Evolutionary conservation across 2,329 filamentous ascomycete species (phyloP), one percentile per base, ranked within the genome.

Genomic region (Fusarium temperatum): DNA sequence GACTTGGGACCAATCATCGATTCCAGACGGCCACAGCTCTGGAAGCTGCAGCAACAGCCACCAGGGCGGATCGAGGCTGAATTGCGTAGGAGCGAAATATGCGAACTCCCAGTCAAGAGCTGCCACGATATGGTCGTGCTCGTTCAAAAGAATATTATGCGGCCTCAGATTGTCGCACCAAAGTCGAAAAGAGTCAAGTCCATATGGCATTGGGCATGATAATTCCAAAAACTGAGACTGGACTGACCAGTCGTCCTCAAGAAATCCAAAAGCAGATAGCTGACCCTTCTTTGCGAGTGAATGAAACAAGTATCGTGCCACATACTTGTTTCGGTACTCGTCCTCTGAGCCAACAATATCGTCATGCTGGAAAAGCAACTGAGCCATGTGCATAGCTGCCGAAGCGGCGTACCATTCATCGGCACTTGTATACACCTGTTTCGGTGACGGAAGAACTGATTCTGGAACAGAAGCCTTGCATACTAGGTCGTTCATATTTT

Each of bases 261-360:
- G 28, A 50, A 81, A 81, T 2, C 80, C 77, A 54, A 82, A 80
- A 2, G 41, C 63, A 9, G 78, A 80, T 0, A 80, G 70, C 9
- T 66, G 67, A 3, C 77, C 78, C 63, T 79, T 45, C 56, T 72
- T 75, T 10, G 80, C 80, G 9, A 84, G 62, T 47, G 73, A 81
- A 10, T 81, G 82, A 66, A 86, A 85, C 1, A 86, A 70, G 30
- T 83, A 80, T 8, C 83, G 83, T 9, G 83, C 81, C 7, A 85
- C 79, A 58, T 85, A 85, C 65, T 86, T 86, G 32, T 82, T 83
- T 8, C 82, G 78, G 54, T 80, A 83, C 63, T 87, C 84, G 20
- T 83, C 81, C 30, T 80, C 83, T 5, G 79, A 77, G 1, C 66
- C 60, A 6, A 85, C 75, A 1, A 81, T 72, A 45, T 84, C 80